Percentiles rank a stretch among this genome's conserved stretches.
These are phyloP conservation scores for Ceratocystis smalleyi DNA, from an alignment of 2,329 filamentous ascomycete genomes.

Conservation along the genomic window DNA sequence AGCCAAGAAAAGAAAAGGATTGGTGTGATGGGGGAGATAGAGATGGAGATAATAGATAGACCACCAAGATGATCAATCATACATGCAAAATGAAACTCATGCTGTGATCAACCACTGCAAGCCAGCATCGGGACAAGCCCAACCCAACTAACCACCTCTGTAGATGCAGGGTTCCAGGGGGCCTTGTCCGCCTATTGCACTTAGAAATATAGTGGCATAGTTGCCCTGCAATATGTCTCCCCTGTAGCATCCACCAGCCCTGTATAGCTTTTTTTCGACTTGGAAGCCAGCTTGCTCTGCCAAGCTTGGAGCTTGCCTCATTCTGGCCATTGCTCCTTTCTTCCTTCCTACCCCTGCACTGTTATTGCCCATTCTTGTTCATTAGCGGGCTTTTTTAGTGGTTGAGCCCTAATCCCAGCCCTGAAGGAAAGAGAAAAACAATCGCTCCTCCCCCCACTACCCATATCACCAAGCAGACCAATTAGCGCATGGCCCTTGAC, in stretches of 20 bases:
- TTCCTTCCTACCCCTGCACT: neutral
- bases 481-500: neutral
- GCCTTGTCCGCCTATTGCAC: too few relatives aligned
- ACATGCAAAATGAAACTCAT: neutral
- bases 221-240: too few relatives aligned
- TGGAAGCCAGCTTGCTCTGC: neutral
- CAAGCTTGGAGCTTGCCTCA: conserved; percentile 6
- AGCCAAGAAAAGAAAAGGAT: neutral
- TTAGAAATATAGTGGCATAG: too few relatives aligned
- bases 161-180: neutral
- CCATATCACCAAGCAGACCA: neutral
- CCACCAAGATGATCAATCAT: neutral
- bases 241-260: too few relatives aligned
- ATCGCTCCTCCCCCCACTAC: neutral
- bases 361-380: neutral
- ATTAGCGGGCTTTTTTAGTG: neutral
- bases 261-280: too few relatives aligned
- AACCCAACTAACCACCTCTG: too few relatives aligned
- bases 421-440: neutral
- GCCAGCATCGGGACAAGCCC: conserved; percentile 1
- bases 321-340: conserved; percentile 8
- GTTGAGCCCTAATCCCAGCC: neutral
- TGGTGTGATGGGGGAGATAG: neutral
- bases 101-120: neutral
- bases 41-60: neutral